Evolutionary conservation across 2,329 filamentous ascomycete species (phyloP), one percentile per base, ranked within the genome.

Genomic region (Aureobasidium musti): DNA sequence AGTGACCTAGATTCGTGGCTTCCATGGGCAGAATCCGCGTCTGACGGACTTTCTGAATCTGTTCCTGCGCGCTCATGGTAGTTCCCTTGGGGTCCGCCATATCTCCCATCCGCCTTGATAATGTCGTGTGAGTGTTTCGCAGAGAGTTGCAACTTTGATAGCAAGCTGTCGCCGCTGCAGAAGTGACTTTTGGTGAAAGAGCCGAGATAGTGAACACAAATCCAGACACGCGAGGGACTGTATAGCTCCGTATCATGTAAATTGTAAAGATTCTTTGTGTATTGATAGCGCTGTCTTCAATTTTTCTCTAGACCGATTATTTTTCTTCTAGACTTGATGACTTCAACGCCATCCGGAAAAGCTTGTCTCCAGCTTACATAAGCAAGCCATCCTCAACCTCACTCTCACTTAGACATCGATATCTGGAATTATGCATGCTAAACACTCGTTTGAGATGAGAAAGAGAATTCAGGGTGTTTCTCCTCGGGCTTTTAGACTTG

Each of bases 11-110:
- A 37, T 75, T 78, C 21, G 73, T 71, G 5, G 79, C 74, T 67
- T 81, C 76, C 19, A 82, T 76, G 3, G 78, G 74, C 35, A 81
- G 69, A 19, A 79, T 77, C 7, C 71, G 61, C 14, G 80, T 81
- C 17, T 50, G 37, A 2, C 30, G 33, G 14, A 8, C 14, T 19
- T 41, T 8, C 11, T 37, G 19, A 14, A 13, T 26, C 4, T 66
- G 64, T n/a, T 26, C 64, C 23, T 8, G 33, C 30, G 21, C n/a
- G n/a, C n/a, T 37, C 19, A 26, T 21, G 21, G n/a, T 26, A n/a
- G 17, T 33, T 23, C 45, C 14, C 33, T 33, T 6, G 59, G 30
- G 8, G 10, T 7, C 33, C 33, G 50, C 41, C 4, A n/a, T 63
- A 21, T 21, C 5, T 11, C 7, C 28, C 11, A 5, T 28, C 2